Evolutionary conservation across 2,329 filamentous ascomycete genomes (phyloP), one percentile per base, ranked within the genome.

Genomic region (Penicillium sp.): DNA sequence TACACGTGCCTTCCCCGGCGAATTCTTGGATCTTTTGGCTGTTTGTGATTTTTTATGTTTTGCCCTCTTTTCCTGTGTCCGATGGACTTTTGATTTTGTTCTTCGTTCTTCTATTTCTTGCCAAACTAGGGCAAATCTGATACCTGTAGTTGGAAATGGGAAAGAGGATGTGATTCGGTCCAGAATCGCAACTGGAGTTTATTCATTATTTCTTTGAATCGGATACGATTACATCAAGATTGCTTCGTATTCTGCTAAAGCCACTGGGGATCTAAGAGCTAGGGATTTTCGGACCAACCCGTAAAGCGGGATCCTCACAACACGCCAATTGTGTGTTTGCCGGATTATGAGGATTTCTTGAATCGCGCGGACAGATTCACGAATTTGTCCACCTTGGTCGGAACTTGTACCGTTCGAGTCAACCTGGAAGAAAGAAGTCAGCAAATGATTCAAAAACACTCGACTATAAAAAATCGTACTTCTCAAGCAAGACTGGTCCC

Each of bases 401-500:
- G 82, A 61, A 81, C 84, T 69, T 87, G 85, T 10, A 89, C 81
- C 1, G 85, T 84, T 51, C 87, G 83, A 19, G 88, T 91, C 65
- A 92, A 84, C 72, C 88, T 91, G 71, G 40, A 26, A 55, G 28
- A 8, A 30, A 62, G 56, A 40, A 19, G 58, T 74, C 60, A 73
- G 67, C 47, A 66, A 61, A 62, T 35, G 13, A 24, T 49, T 45
- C 12, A 10, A 28, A 26, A 53, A 7, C 13, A 56, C 42, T 4
- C 15, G 19, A 28, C 24, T 17, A 19, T n/a, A 22, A 19, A 56
- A 4, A 40, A 50, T 62, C 84, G 67, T 84, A 92, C 91, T 99
- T 99, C 80, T 98, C 94, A n/a, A 99, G 79, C 64, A 99, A 76
- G 44, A 92, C 83, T 0, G 93, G 92, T 0, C 94, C 95, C 75